Percentiles rank a stretch among this genome's conserved stretches.
Evolutionary conservation across 352 stramenopile genomes (phyloP).

Genomic region (Globisporangium nagaii): DNA sequence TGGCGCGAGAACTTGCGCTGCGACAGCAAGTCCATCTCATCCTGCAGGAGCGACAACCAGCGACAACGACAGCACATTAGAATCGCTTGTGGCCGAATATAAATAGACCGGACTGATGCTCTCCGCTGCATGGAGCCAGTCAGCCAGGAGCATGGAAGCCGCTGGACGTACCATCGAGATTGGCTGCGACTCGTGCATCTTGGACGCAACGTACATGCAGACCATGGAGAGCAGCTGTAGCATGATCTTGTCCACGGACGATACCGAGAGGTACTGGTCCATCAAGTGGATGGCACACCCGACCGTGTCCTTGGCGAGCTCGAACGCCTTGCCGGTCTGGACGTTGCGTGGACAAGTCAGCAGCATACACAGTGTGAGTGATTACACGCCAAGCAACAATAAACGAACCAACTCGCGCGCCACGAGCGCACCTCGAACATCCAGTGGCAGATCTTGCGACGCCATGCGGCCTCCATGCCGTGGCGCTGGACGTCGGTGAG

Average conservation of each 20-base stretch:
- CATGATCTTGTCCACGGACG: constrained; percentile 46
- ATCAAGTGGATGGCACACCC: constrained; percentile 39
- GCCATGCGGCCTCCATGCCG: constrained; percentile 38
- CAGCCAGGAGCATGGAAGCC: too few relatives aligned
- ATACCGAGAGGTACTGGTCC: constrained; percentile 35
- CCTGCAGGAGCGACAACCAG: constrained; percentile 4
- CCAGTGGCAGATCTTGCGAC: constrained; percentile 39
- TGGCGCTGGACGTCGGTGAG: constrained; percentile 26
- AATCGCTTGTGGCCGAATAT: too few relatives aligned
- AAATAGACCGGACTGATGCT: too few relatives aligned
- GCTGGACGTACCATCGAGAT: constrained; percentile 31
- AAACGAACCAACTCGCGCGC: neutral
- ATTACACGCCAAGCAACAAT: neutral
- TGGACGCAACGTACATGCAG: constrained; percentile 43
- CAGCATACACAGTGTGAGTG: neutral
- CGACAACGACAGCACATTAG: too few relatives aligned
- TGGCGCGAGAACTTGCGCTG: constrained; percentile 36
- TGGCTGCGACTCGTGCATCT: constrained; percentile 47
- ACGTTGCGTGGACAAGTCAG: neutral
- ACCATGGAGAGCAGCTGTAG: constrained; percentile 50
- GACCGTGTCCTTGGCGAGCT: constrained; percentile 39
- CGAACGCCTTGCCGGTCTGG: constrained; percentile 42
- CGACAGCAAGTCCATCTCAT: constrained; percentile 45
- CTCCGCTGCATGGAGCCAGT: too few relatives aligned
- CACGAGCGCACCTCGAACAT: constrained; percentile 41